These are phyloP conservation scores for Diutina pseudorugosa DNA, from an alignment of 1,139 yeast species.

Conservation along the genomic window DNA sequence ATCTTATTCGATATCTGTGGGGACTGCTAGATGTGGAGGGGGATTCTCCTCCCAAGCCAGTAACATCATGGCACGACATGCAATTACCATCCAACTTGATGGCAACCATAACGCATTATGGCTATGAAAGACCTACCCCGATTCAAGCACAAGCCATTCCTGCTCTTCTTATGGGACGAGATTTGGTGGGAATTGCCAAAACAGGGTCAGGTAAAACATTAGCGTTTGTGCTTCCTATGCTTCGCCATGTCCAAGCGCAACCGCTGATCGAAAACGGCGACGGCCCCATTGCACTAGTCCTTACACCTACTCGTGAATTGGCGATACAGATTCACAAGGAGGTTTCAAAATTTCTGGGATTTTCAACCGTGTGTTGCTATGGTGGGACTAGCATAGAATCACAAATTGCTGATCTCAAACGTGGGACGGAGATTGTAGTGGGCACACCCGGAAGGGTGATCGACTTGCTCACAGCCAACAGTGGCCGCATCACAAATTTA, in stretches of 20 bases:
- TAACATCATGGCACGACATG: conserved; percentile 67
- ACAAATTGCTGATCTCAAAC: conserved; percentile 71
- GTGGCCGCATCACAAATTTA: conserved; percentile 65
- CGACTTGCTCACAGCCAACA: conserved; percentile 75
- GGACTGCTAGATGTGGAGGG: conserved; percentile 63
- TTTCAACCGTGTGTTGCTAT: conserved; percentile 64
- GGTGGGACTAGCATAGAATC: conserved; percentile 86
- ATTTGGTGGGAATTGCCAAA: conserved; percentile 87
- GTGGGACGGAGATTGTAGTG: conserved; percentile 71
- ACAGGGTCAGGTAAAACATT: conserved; percentile 96
- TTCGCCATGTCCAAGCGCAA: conserved; percentile 73
- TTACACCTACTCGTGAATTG: conserved; percentile 90
- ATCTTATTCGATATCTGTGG: conserved; percentile 36
- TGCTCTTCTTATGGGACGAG: conserved; percentile 79
- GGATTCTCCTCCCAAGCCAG: conserved; percentile 48
- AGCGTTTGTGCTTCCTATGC: conserved; percentile 73
- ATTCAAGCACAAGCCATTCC: conserved; percentile 92
- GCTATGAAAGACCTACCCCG: conserved; percentile 61
- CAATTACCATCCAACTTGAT: conserved; percentile 57
- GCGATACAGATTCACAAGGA: conserved; percentile 78
- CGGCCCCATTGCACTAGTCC: conserved; percentile 71
- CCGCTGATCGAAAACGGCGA: conserved; percentile 38
- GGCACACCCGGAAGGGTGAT: conserved; percentile 96
- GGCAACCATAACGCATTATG: conserved; percentile 37
- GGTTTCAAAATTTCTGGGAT: conserved; percentile 43